Evolutionary conservation across 2,329 filamentous ascomycete genomes (phyloP), one percentile per base, ranked within the genome.

Genomic region (Trichophyton benhamiae): DNA sequence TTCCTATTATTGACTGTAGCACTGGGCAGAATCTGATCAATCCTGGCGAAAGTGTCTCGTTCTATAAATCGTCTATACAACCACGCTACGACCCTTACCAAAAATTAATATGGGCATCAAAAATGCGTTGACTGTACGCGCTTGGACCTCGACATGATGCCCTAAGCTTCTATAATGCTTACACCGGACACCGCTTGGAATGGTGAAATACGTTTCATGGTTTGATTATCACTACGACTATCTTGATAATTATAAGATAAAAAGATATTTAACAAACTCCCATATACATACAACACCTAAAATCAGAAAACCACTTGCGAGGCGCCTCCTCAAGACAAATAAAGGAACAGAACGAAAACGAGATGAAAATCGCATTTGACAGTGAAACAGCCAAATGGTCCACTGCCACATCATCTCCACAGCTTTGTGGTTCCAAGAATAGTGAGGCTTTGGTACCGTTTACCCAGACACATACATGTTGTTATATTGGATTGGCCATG

Each of bases 401-500:
- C 25, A 25, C 46, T 52, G 20, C 13, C 46, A n/a, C 25, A 13
- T 52, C 46, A 38, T 52, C 25, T 11, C 11, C 22, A 36, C 22
- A n/a, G 27, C 11, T 42, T 36, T 36, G 0, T 20, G 15, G 5
- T 44, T 42, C 38, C 3, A 13, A 9, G 33, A 38, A 36, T 33
- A 33, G 27, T 38, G 8, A 13, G 33, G 15, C 8, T 7, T 44
- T 44, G 52, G 52, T 55, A 6, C 52, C 52, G 52, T 52, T 55
- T 38, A 8, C 52, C 52, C 52, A 55, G 30, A 15, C 25, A 9
- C 20, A 55, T n/a, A 33, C 3, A 5, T 15, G 15, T 33, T 53
- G 5, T 55, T 25, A 59, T 48, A 59, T 38, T 4, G 58, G 41
- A 48, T 59, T 64, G 30, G 48, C 59, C 61, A 64, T 60, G 27